Percentiles rank a stretch among this genome's conserved stretches.
Evolutionary conservation across 305 asterid species (phyloP).

Genomic region (Caryopteris hybrid): DNA sequence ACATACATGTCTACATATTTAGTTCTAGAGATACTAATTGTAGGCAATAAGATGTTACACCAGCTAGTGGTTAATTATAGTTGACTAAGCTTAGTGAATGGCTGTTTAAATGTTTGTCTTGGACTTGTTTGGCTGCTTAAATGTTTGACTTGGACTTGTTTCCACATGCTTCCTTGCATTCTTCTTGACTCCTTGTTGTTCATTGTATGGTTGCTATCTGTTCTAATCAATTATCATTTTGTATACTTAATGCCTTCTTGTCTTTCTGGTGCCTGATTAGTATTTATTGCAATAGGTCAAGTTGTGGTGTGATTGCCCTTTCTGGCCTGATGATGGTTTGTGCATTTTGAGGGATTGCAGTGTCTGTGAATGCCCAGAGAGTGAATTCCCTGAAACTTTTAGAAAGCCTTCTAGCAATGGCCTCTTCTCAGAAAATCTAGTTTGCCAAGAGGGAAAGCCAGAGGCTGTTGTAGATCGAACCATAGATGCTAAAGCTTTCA

Average conservation of each 20-base stretch:
- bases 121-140: background rate
- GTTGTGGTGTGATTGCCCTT: conserved; percentile 79
- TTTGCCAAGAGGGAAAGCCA: conserved; percentile 62
- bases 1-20: background rate
- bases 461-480: conserved; percentile 67
- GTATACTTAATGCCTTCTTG: background rate
- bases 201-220: background rate
- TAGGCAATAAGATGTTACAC: background rate
- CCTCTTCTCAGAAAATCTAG: conserved; percentile 39
- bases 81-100: background rate
- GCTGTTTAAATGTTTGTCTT: no score
- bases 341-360: conserved; percentile 60
- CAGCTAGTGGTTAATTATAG: background rate
- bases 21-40: background rate
- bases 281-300: conserved; percentile 42
- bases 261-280: background rate
- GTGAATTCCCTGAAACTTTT: conserved; percentile 58
- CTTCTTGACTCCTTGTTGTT: background rate
- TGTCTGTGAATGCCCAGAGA: conserved; percentile 72
- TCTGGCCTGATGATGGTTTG: conserved; percentile 75
- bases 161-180: background rate
- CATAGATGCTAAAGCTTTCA: conserved; percentile 52
- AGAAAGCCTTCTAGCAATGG: conserved; percentile 26
- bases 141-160: background rate
- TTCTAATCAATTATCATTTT: background rate